phyloP scores from a whole-genome alignment of 192 early-diverging fungal species.

The Coemansia brasiliensis region DNA sequence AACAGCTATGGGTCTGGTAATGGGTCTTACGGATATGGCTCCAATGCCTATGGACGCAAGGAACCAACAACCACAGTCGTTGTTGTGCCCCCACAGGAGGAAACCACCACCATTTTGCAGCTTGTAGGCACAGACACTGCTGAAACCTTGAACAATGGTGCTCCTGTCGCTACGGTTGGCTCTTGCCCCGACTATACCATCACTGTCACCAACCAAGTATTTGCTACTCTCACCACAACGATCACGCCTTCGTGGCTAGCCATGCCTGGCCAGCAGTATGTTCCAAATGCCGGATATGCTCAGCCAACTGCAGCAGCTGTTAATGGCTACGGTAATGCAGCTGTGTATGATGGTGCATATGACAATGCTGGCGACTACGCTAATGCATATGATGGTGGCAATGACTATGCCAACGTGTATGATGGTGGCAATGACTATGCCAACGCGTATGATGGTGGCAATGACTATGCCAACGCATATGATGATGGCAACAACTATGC shows the following conservation, averaged over 20 bases:
- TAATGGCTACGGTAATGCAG: conserved; percentile 4
- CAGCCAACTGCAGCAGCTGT: neutral
- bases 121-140: conserved; percentile 30
- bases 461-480: neutral
- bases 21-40: conserved; percentile 13
- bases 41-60: conserved; percentile 14
- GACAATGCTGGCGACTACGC: conserved; percentile 1
- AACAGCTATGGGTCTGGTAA: neutral
- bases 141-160: conserved; percentile 37
- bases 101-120: conserved; percentile 35
- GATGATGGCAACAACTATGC: neutral
- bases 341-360: neutral
- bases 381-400: neutral
- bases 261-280: conserved; percentile 14
- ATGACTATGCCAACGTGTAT: neutral
- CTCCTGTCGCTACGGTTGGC: conserved; percentile 40
- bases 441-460: neutral
- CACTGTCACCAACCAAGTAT: conserved; percentile 43
- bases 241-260: conserved; percentile 45
- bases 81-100: too few relatives aligned
- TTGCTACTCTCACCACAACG: conserved; percentile 37
- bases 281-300: conserved; percentile 2
- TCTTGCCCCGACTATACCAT: conserved; percentile 45
- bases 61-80: neutral
- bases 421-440: conserved; percentile 2